These are phyloP conservation scores for Aspergillus olivimuriae DNA, from an alignment of 495 filamentous ascomycete genomes.

Conservation along the genomic window DNA sequence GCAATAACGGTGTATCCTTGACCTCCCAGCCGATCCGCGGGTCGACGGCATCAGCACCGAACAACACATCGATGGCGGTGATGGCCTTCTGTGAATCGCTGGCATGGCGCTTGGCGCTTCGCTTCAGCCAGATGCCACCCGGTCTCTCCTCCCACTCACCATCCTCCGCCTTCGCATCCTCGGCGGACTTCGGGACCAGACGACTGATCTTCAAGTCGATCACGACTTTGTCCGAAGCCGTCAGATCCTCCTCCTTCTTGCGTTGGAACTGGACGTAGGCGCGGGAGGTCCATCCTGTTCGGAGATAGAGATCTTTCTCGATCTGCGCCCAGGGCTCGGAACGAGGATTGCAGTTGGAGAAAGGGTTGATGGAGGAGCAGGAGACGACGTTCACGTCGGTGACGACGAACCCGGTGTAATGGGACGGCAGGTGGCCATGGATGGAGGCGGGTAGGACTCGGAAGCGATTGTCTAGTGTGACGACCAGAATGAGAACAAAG, in stretches of 20 bases:
- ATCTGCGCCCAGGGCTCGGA: conserved; percentile 72
- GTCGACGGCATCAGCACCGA: conserved; percentile 90
- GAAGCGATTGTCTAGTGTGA: conserved; percentile 75
- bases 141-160: conserved; percentile 76
- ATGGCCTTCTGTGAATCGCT: conserved; percentile 73
- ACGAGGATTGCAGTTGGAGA: conserved; percentile 75
- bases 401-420: conserved; percentile 74
- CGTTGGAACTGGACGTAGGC: conserved; percentile 82
- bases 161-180: conserved; percentile 47
- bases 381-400: conserved; percentile 82
- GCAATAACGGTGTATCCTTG: conserved; percentile 58
- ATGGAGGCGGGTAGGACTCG: conserved; percentile 75
- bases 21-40: conserved; percentile 78
- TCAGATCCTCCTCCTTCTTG: conserved; percentile 84
- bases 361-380: conserved; percentile 68
- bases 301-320: conserved; percentile 88
- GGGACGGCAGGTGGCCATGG: conserved; percentile 74
- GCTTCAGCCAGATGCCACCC: conserved; percentile 81
- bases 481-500: conserved; percentile 61
- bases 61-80: conserved; percentile 84
- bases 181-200: conserved; percentile 57
- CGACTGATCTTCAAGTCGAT: conserved; percentile 77
- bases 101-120: conserved; percentile 66
- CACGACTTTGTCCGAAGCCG: conserved; percentile 67
- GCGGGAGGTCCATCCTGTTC: conserved; percentile 60